Evolutionary conservation across 2,329 filamentous ascomycete species (phyloP).

Genomic region (Aspergillus clavatus): DNA sequence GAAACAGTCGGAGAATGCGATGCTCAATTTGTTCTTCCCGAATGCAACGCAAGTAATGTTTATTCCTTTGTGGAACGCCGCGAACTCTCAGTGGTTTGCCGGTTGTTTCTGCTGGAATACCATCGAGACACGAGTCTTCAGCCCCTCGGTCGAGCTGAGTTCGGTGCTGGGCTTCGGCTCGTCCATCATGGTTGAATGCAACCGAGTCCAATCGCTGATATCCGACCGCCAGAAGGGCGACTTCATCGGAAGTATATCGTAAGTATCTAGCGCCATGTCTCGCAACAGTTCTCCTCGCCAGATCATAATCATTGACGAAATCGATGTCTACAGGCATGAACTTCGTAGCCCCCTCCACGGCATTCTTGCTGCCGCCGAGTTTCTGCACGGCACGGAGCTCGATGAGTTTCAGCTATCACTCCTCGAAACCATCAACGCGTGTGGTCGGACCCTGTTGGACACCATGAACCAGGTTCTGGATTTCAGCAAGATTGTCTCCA

Average conservation of each 20-base stretch:
- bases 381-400: conserved; percentile 36
- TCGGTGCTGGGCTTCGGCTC: conserved; percentile 40
- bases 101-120: conserved; percentile 44
- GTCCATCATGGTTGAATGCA: conserved; percentile 42
- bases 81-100: conserved; percentile 44
- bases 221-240: conserved; percentile 42
- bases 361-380: conserved; percentile 40
- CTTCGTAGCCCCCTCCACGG: conserved; percentile 42
- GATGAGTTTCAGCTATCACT: conserved; percentile 39
- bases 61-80: conserved; percentile 49
- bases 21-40: conserved; percentile 45
- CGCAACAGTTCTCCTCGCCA: too few relatives aligned
- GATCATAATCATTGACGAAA: neutral
- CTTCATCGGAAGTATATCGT: conserved; percentile 42
- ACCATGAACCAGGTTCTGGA: conserved; percentile 44
- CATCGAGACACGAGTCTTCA: conserved; percentile 35
- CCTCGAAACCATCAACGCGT: conserved; percentile 39
- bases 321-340: conserved; percentile 28
- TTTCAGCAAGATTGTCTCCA: conserved; percentile 50
- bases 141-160: conserved; percentile 35
- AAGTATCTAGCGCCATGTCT: conserved; percentile 8
- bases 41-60: conserved; percentile 47
- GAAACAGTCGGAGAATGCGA: conserved; percentile 33
- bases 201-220: conserved; percentile 39
- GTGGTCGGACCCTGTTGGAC: conserved; percentile 39